Base-by-base conservation (phyloP, 768 basidiomycete genomes). In the Suillus placidus region DNA sequence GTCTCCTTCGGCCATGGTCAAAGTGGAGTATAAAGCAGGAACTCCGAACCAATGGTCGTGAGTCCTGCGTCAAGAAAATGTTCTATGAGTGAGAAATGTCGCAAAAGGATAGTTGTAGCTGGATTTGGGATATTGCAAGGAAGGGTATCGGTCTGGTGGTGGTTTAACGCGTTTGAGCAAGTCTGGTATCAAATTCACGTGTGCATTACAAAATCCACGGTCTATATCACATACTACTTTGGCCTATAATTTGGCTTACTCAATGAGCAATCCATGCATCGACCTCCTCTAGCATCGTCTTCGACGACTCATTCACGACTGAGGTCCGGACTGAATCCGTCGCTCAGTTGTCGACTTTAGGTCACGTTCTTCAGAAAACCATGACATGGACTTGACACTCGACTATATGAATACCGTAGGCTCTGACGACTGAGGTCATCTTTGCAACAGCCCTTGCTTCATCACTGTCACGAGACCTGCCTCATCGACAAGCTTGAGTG, bases 301-400 rank as follows among this genome's bases (percentile, higher is more conserved):
- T 98, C 73, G 93, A 96, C 73, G 97, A 97, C 76, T 89, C 95
- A 55, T 97, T 99, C 80, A 90, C 86, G 13, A 91, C 96, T 70
- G 85, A 86, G 70, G 97, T 96, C 45, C 37, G 47, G 61, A 13
- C 47, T 26, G 32, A 57, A 47, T 49, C 7, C 8, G 32, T 43
- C 18, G 9, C 55, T 23, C 51, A 10, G 40, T 26, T 64, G 10
- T 30, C 14, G 14, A 8, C n/a, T 45, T 35, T 26, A 51, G 49
- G 43, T 96, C 97, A 89, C 72, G 95, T 90, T 30, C 88, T 71
- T 97, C 94, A 7, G 89, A 93, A 80, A 95, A 93, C 78, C 91
- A 92, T 73, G 88, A 90, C 71, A 97, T 98, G 94, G 85, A 90
- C 72, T 81, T 98, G 69, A 93, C 93, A 23, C 84, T 99, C 67